A percentile compares a stretch with the other conserved stretches of the same genome.
Conservation (phyloP, 805 yeast species). For the Wickerhamomyces tratensis region DNA sequence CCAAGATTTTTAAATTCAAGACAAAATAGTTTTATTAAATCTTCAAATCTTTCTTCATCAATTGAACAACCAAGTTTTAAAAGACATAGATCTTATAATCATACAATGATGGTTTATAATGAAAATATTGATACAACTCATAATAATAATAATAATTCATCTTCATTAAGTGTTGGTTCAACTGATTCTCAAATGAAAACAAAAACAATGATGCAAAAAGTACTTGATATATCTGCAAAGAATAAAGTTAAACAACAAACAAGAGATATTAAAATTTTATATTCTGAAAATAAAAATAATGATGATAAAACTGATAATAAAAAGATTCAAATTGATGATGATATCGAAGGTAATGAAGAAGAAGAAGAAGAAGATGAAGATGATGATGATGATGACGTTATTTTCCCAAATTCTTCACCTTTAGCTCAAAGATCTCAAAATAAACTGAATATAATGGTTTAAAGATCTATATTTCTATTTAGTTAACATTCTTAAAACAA, state of each 20-base stretch:
- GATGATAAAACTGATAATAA: not conserved
- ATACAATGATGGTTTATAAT: not conserved
- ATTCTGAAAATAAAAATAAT: no score
- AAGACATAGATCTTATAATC: not conserved
- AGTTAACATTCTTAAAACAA: no score
- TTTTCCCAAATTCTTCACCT: slow-evolving; percentile 9
- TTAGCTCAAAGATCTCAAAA: slow-evolving; percentile 12
- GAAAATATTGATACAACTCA: not conserved
- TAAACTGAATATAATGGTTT: slow-evolving; percentile 5
- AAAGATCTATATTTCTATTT: not conserved
- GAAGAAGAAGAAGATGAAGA: not conserved
- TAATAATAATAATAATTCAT: no score
- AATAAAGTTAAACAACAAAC: no score
- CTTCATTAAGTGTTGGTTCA: not conserved
- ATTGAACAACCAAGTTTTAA: not conserved
- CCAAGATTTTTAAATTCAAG: slow-evolving; percentile 9
- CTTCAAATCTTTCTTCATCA: not conserved
- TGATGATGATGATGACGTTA: slow-evolving; percentile 1
- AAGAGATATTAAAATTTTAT: no score
- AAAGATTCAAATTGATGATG: no score
- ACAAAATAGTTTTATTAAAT: slow-evolving; percentile 1
- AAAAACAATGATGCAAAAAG: not conserved
- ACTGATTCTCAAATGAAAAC: not conserved
- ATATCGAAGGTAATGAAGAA: not conserved
- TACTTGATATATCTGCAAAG: no score